Evolutionary conservation across 495 filamentous ascomycete species (phyloP).

Genomic region (Aspergillus campestris): DNA sequence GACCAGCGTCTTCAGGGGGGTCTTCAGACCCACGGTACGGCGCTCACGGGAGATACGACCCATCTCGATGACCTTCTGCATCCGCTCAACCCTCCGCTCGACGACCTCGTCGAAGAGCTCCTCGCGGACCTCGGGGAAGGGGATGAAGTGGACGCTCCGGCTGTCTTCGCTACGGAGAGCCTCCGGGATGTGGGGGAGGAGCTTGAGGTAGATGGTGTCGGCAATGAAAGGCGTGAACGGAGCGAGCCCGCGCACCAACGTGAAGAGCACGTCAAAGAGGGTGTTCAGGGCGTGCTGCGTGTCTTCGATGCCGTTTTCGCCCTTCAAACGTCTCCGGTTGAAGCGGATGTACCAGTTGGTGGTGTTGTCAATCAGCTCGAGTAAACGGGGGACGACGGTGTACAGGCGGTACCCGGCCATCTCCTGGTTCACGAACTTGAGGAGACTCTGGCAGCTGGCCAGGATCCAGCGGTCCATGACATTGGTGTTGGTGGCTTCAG

Average conservation of each 20-base stretch:
- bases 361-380: conserved; percentile 85
- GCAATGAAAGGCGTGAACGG: conserved; percentile 96
- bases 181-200: conserved; percentile 73
- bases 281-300: conserved; percentile 89
- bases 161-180: conserved; percentile 55
- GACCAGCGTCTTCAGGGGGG: conserved; percentile 78
- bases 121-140: conserved; percentile 78
- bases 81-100: conserved; percentile 76
- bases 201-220: conserved; percentile 82
- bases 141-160: conserved; percentile 85
- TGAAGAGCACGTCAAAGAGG: conserved; percentile 94
- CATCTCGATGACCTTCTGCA: conserved; percentile 94
- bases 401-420: conserved; percentile 90
- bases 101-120: conserved; percentile 83
- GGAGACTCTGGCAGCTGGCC: conserved; percentile 83
- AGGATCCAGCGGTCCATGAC: conserved; percentile 98
- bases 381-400: conserved; percentile 84
- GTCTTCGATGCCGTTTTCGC: conserved; percentile 80
- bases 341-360: conserved; percentile 99
- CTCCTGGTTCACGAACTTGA: conserved; percentile 90
- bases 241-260: conserved; percentile 74
- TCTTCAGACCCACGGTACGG: conserved; percentile 76
- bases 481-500: conserved; percentile 68
- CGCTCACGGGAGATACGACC: conserved; percentile 79
- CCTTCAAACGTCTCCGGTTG: conserved; percentile 92